A percentile compares a stretch with the other conserved stretches of the same genome.
phyloP scores from a whole-genome alignment of 257 asterid species.

The Primulina huaijiensis region DNA sequence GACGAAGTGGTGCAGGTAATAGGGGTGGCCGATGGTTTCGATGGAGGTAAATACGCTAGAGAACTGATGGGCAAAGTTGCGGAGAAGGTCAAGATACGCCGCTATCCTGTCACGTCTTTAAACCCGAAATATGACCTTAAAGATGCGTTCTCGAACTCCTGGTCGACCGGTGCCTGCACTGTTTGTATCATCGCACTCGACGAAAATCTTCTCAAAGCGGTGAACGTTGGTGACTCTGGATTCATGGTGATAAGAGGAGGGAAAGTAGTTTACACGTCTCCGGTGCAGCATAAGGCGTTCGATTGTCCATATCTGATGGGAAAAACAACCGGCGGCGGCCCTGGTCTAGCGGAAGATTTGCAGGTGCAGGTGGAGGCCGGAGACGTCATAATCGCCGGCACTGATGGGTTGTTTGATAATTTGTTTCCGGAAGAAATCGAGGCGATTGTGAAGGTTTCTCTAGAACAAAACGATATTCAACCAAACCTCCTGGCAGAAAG shows the following conservation, averaged over 20 bases:
- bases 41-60: slow-evolving; percentile 37
- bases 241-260: slow-evolving; percentile 13
- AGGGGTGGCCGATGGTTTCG: slow-evolving; percentile 47
- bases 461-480: too few relatives aligned
- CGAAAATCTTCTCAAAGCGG: slow-evolving; percentile 26
- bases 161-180: slow-evolving; percentile 31
- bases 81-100: background rate
- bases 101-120: background rate
- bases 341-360: too few relatives aligned
- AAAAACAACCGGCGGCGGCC: too few relatives aligned
- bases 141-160: slow-evolving; percentile 26
- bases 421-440: too few relatives aligned
- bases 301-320: too few relatives aligned
- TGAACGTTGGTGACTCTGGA: slow-evolving; percentile 44
- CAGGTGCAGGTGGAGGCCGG: too few relatives aligned
- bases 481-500: too few relatives aligned
- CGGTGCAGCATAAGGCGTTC: too few relatives aligned
- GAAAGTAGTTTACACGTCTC: too few relatives aligned
- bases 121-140: slow-evolving; percentile 20
- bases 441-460: too few relatives aligned
- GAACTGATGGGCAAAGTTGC: slow-evolving; percentile 29
- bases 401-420: too few relatives aligned
- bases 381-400: too few relatives aligned
- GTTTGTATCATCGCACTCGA: slow-evolving; percentile 36
- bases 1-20: slow-evolving; percentile 20